phyloP scores from a whole-genome alignment of 192 early-diverging fungal species.

The Mortierella claussenii region DNA sequence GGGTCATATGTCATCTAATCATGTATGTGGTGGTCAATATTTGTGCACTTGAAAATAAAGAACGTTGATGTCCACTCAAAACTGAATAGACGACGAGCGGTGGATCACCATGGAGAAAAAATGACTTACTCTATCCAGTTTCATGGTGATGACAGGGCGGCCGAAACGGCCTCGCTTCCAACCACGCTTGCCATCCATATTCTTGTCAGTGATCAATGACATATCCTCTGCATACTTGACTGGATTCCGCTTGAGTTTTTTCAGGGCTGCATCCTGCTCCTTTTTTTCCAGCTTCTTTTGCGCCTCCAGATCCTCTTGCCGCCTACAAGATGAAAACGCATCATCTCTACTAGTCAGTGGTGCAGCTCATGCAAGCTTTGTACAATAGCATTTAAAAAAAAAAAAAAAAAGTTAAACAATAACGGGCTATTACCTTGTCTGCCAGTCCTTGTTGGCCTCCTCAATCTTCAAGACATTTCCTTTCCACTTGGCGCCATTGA shows the following conservation, averaged over 20 bases:
- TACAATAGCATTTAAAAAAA: too few relatives aligned
- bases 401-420: too few relatives aligned
- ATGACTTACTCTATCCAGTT: constrained; percentile 58
- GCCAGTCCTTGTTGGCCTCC: constrained; percentile 83
- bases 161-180: constrained; percentile 80
- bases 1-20: constrained; percentile 73
- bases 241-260: constrained; percentile 56
- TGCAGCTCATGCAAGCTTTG: too few relatives aligned
- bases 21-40: neutral
- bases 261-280: constrained; percentile 51
- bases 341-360: too few relatives aligned
- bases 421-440: constrained; percentile 51
- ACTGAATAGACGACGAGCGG: too few relatives aligned
- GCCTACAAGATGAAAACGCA: too few relatives aligned
- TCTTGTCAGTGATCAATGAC: constrained; percentile 76
- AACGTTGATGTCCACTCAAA: too few relatives aligned
- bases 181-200: constrained; percentile 66
- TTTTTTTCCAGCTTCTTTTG: constrained; percentile 51
- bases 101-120: neutral
- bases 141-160: constrained; percentile 76
- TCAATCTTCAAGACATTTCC: constrained; percentile 79
- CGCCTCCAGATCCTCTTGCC: constrained; percentile 59
- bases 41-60: neutral
- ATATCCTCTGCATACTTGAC: constrained; percentile 70
- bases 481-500: constrained; percentile 88